A percentile compares a stretch with the other conserved stretches of the same genome.
Evolutionary conservation across 1,284 basidiomycete species (phyloP).

Genomic region (Ustilago xerochloae): DNA sequence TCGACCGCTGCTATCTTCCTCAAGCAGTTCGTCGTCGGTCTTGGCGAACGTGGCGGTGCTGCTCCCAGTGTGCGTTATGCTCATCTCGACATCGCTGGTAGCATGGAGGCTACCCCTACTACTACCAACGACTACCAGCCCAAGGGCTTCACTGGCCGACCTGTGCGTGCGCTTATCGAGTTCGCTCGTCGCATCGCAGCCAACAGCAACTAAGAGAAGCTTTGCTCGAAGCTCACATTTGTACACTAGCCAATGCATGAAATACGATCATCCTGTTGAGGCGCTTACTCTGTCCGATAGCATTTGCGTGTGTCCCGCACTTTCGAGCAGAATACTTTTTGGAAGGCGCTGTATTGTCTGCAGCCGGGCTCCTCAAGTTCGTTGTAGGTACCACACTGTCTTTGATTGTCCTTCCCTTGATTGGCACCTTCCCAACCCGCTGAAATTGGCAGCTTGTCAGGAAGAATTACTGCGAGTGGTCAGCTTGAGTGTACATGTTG

Average conservation of each 20-base stretch:
- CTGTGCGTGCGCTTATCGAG: conserved; percentile 74
- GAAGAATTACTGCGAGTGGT: too few species aligned
- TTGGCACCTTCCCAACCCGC: too few species aligned
- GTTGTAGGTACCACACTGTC: too few species aligned
- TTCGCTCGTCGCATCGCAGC: conserved; percentile 64
- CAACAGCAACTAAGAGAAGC: conserved; percentile 10
- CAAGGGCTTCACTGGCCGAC: conserved; percentile 82
- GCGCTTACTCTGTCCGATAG: background rate
- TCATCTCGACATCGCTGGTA: conserved; percentile 79
- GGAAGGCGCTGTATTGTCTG: too few species aligned
- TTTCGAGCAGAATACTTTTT: too few species aligned
- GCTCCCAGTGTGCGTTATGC: conserved; percentile 55
- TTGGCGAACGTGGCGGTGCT: conserved; percentile 55
- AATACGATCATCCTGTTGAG: background rate
- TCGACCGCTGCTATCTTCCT: conserved; percentile 89
- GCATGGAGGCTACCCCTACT: conserved; percentile 72
- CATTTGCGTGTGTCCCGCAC: background rate
- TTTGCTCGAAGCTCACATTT: background rate
- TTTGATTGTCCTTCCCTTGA: too few species aligned
- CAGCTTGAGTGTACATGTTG: background rate
- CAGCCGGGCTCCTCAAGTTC: too few species aligned
- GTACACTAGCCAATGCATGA: conserved; percentile 4
- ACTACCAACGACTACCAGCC: conserved; percentile 77
- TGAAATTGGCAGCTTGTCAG: too few species aligned
- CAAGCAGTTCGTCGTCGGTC: conserved; percentile 74